phyloP scores from a whole-genome alignment of 2,329 filamentous ascomycete genomes.

The Scedosporium aurantiacum region DNA sequence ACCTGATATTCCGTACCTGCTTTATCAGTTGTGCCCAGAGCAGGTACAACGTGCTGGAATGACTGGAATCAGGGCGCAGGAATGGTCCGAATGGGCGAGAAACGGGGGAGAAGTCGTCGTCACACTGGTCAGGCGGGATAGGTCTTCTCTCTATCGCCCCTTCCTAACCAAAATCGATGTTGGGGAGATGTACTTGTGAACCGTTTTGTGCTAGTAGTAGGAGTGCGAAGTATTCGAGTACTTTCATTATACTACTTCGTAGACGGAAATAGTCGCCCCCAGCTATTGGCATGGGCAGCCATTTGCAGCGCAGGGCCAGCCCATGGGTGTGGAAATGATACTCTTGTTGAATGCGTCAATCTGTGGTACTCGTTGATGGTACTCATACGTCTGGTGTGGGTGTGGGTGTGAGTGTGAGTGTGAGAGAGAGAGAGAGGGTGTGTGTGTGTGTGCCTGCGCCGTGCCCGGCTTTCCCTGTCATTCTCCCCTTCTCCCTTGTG shows the following conservation, averaged over 20 bases:
- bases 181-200: too few species aligned
- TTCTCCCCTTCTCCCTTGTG: neutral
- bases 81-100: neutral
- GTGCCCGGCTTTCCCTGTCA: neutral
- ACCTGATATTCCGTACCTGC: neutral
- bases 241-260: neutral
- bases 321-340: neutral
- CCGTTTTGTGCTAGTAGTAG: too few species aligned
- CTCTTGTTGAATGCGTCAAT: neutral
- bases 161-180: too few species aligned
- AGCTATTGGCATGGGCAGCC: neutral
- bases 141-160: too few species aligned
- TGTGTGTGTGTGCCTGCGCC: neutral
- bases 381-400: neutral
- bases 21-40: slow-evolving; percentile 9
- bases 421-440: too few species aligned
- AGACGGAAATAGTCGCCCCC: neutral
- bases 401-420: too few species aligned
- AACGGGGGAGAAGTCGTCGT: neutral
- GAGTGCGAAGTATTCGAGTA: neutral
- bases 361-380: too few species aligned
- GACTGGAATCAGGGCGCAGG: neutral
- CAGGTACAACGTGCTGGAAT: slow-evolving; percentile 9
- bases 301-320: neutral
- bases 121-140: neutral